phyloP scores from a whole-genome alignment of 2,329 filamentous ascomycete species.

The Mollisiaceae sp. region DNA sequence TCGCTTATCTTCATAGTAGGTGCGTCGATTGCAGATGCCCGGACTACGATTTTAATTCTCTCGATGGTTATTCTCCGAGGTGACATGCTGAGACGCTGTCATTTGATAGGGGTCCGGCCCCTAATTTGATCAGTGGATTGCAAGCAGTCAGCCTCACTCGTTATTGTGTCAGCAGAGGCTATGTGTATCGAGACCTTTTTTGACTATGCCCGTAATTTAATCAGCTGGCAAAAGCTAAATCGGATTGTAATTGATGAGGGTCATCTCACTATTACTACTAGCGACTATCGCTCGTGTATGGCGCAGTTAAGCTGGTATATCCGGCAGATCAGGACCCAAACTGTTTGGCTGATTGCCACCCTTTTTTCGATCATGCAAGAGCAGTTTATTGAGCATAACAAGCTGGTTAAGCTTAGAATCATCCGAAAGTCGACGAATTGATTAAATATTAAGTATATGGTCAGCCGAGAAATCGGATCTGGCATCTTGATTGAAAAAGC shows the following conservation, averaged over 20 bases:
- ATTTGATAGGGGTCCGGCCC: conserved; percentile 14
- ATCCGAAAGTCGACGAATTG: conserved; percentile 26
- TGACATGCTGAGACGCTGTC: conserved; percentile 26
- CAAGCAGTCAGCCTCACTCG: conserved; percentile 14
- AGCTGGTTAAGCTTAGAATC: conserved; percentile 24
- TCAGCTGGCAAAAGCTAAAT: conserved; percentile 15
- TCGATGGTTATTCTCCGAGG: conserved; percentile 18
- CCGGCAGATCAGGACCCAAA: conserved; percentile 22
- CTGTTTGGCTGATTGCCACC: conserved; percentile 25
- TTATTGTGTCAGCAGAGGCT: conserved; percentile 26
- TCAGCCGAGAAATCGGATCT: conserved; percentile 10
- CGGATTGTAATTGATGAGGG: conserved; percentile 23
- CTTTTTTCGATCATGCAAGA: conserved; percentile 23
- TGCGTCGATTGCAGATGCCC: conserved; percentile 19
- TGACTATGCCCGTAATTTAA: conserved; percentile 15
- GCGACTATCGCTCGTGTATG: conserved; percentile 24
- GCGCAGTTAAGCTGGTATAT: conserved; percentile 24
- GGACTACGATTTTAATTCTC: conserved; percentile 26
- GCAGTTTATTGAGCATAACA: conserved; percentile 27
- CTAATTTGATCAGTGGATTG: conserved; percentile 17
- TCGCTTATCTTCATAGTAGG: conserved; percentile 22
- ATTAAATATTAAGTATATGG: conserved; percentile 28
- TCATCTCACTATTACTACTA: conserved; percentile 27
- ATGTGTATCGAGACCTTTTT: conserved; percentile 21
- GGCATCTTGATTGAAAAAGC: conserved; percentile 18